Evolutionary conservation across 768 basidiomycete species (phyloP).

Genomic region (Boletus reticuloceps): DNA sequence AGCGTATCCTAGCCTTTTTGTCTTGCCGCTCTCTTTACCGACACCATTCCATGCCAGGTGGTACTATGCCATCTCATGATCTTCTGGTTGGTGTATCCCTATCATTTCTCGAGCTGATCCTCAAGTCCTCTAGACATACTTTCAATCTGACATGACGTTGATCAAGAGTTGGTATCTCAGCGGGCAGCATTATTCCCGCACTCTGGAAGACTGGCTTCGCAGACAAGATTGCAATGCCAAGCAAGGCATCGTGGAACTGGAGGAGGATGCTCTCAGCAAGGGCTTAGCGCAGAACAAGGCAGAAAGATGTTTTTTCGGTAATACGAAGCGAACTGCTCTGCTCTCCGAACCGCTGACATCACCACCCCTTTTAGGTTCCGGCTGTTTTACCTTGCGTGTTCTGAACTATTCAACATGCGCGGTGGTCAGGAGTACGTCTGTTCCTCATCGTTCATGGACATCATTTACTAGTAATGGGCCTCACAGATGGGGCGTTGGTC

Average conservation of each 20-base stretch:
- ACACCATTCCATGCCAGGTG: neutral
- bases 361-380: neutral
- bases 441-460: neutral
- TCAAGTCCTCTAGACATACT: neutral
- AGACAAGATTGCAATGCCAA: neutral
- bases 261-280: neutral
- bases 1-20: neutral
- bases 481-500: neutral
- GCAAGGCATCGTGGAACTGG: neutral
- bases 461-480: neutral
- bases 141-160: neutral
- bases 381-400: neutral
- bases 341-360: neutral
- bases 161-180: neutral
- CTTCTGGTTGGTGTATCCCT: neutral
- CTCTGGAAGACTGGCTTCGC: neutral
- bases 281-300: neutral
- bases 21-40: neutral
- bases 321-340: neutral
- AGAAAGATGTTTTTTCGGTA: neutral
- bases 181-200: neutral
- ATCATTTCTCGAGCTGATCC: neutral
- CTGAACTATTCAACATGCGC: neutral
- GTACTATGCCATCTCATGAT: neutral
- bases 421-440: neutral